Base-by-base conservation (phyloP, 1,284 basidiomycete species). In the Puccinia polysora region DNA sequence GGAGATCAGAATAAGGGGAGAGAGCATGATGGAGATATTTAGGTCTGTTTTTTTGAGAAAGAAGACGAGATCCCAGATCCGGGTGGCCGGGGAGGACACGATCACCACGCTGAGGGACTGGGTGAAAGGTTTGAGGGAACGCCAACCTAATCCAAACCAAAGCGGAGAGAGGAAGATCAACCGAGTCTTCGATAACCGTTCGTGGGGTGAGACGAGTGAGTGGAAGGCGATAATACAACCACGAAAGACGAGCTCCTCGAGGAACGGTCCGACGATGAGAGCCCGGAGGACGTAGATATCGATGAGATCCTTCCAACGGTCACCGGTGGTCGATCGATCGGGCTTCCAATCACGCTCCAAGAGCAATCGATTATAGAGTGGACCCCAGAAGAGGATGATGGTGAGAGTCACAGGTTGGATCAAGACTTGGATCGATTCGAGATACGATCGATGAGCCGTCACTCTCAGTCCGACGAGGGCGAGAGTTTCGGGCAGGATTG, bases 231-330 rank as follows among this genome's bases (percentile, higher is more conserved):
- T 82, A 52, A 95, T 85, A 78, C 90, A 93, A 0, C 88, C 87
- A 30, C 96, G 84, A 79, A 97, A 98, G 2, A 93, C 89, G 28
- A 97, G 76, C 79, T 98, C 95, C 81, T 98, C 95, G 0, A 93
- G 93, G 38, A 92, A 79, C 0, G 95, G 95, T 0, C 86, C 93
- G 89, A 94, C 75, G 25, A 71, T 40, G 15, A 62, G 52, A 30
- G 55, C 47, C 89, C 80, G 43, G 90, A 76, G 78, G 87, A 92
- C 79, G 94, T 97, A 73, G 80, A 82, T 84, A 84, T 88, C 7
- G 10, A 50, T 32, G 15, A 34, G n/a, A 10, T 49, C 6, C 4
- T 43, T 20, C 30, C 20, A 34, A 36, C 2, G 1, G 20, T 30
- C 30, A 30, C n/a, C 1, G 5, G 28, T 20, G 15, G 20, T n/a